phyloP scores from a whole-genome alignment of 1,284 basidiomycete species.

The Naganishia liquefaciens region DNA sequence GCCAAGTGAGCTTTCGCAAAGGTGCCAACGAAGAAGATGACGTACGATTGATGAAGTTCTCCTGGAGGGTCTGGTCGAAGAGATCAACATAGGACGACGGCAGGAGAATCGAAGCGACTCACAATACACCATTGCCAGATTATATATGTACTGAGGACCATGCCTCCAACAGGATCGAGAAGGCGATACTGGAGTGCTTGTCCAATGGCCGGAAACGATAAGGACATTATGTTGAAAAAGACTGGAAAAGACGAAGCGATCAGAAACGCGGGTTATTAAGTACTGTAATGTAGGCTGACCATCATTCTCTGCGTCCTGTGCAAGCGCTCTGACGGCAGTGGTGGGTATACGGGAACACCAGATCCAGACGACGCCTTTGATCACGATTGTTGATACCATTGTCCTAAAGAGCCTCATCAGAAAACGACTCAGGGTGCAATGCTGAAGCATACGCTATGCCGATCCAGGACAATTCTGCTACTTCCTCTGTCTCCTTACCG shows the following conservation, averaged over 20 bases:
- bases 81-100: not conserved
- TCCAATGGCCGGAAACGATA: conserved; percentile 58
- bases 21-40: conserved; percentile 16
- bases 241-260: conserved; percentile 35
- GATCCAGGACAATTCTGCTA: conserved; percentile 48
- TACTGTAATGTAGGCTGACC: conserved; percentile 28
- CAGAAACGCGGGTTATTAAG: not conserved
- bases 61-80: conserved; percentile 47
- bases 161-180: conserved; percentile 57
- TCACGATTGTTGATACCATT: conserved; percentile 60
- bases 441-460: conserved; percentile 48
- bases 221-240: conserved; percentile 60
- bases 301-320: conserved; percentile 60
- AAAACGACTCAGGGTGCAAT: conserved; percentile 38
- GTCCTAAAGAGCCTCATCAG: conserved; percentile 40
- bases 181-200: conserved; percentile 44
- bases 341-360: conserved; percentile 53
- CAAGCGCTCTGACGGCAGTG: conserved; percentile 52
- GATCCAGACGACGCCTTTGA: conserved; percentile 58
- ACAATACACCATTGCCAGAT: conserved; percentile 51
- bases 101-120: not conserved
- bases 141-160: conserved; percentile 56
- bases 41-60: conserved; percentile 55
- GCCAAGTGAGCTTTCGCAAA: conserved; percentile 9
- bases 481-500: conserved; percentile 39